Conservation (phyloP, 176 grass and related monocot genomes). For the Metroxylon sagu region DNA sequence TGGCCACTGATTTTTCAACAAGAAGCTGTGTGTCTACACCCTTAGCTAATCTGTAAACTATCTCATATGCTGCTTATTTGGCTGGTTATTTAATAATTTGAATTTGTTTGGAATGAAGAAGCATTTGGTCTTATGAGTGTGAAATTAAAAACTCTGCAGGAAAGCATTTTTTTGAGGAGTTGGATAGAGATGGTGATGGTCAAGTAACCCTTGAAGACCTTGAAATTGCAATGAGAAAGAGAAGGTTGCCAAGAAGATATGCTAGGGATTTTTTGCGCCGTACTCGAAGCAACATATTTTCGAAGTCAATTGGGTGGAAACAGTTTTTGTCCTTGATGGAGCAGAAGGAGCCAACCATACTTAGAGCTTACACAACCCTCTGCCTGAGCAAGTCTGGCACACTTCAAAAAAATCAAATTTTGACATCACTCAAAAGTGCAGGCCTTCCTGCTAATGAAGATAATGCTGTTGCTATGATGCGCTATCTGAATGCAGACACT, state of each 20-base stretch:
- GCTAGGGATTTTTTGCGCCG: slow-evolving; percentile 65
- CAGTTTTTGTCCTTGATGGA: slow-evolving; percentile 94
- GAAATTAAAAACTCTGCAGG: slow-evolving; percentile 32
- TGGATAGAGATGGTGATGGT: slow-evolving; percentile 90
- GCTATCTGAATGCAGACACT: slow-evolving; percentile 67
- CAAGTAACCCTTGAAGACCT: slow-evolving; percentile 90
- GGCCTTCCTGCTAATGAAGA: slow-evolving; percentile 88
- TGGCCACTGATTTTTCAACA: no score
- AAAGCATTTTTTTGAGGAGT: slow-evolving; percentile 91
- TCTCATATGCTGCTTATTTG: no score
- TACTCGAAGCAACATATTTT: slow-evolving; percentile 80
- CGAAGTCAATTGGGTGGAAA: slow-evolving; percentile 96
- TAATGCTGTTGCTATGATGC: slow-evolving; percentile 86
- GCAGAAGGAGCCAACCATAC: slow-evolving; percentile 93
- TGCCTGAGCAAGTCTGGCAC: slow-evolving; percentile 97
- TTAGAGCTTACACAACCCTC: slow-evolving; percentile 82
- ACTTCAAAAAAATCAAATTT: slow-evolving; percentile 87
- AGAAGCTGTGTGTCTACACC: no score
- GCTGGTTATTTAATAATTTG: no score
- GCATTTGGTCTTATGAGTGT: no score
- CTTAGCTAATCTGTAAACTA: no score
- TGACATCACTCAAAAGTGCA: slow-evolving; percentile 70
- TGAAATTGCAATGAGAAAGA: slow-evolving; percentile 89
- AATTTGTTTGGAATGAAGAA: no score
- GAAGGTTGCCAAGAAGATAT: slow-evolving; percentile 66